Base-by-base conservation (phyloP, 73 alveolate species). In the Effrenium voratum region DNA sequence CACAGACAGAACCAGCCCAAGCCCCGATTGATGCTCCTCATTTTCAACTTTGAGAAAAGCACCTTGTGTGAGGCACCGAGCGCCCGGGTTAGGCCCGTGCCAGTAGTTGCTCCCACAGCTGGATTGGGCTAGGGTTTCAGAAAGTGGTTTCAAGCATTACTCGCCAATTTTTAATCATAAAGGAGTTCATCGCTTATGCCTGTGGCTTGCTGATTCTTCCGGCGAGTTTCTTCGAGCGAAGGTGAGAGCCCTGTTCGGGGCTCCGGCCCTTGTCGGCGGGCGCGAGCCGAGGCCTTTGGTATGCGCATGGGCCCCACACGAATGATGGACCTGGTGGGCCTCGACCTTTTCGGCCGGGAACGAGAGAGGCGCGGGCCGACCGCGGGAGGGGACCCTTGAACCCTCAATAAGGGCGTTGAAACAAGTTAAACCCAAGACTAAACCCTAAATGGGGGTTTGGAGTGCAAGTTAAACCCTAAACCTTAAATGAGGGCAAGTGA, bases 221-320 rank as follows among this genome's bases (percentile, higher is more conserved):
- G 8, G 8, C 40, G 77, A 63, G 5, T 5, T 5, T 63, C 77
- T 66, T 4, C 15, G n/a, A 66, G 30, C 79, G 19, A 24, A 57
- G 28, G n/a, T 57, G 28, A 22, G 16, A 2, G 16, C 16, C 72
- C 72, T 57, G 1, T 57, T 22, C 40, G 26, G 77, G 15, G 10
- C 41, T 66, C 79, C 43, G 16, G 79, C 0, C 40, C 79, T 40
- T 10, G 40, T 63, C 26, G 12, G 15, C 41, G 8, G 8, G 63
- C 26, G 19, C 26, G 26, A 52, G 63, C 8, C 19, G 63, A 90
- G 97, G 98, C 90, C 47, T 92, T 73, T 63, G 98, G 98, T 47
- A 92, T 92, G 98, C 98, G 98, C 91, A 92, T 92, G 98, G 98
- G 98, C 26, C 98, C 98, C 0, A 2, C 66, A 13, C 98, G 98